phyloP scores from a whole-genome alignment of 331 rosid species.

The Saraca asoca region DNA sequence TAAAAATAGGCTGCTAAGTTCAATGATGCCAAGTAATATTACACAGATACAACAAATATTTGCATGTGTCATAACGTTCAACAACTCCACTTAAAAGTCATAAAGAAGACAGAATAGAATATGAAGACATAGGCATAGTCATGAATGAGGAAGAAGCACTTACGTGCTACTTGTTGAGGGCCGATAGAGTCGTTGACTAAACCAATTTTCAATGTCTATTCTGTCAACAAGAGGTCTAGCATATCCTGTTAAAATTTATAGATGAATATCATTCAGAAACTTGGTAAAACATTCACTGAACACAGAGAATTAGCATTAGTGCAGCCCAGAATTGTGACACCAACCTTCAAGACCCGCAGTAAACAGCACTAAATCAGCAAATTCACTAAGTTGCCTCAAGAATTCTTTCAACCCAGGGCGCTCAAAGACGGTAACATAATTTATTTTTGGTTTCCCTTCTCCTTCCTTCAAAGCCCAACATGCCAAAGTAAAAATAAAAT shows the following conservation, averaged over 20 bases:
- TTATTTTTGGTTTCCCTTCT: conserved; percentile 83
- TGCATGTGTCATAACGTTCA: too few relatives aligned
- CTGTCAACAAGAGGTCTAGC: conserved; percentile 94
- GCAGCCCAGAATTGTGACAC: conserved; percentile 8
- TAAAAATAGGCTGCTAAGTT: conserved; percentile 14
- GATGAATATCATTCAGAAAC: conserved; percentile 21
- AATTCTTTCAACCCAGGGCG: conserved; percentile 93
- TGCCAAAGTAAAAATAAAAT: conserved; percentile 24
- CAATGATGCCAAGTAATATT: not conserved
- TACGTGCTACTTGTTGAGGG: conserved; percentile 87
- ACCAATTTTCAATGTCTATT: conserved; percentile 69
- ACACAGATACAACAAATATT: too few relatives aligned
- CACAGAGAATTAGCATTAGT: not conserved
- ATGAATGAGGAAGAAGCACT: conserved; percentile 35
- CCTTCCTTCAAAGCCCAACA: conserved; percentile 54
- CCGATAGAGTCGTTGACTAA: conserved; percentile 76
- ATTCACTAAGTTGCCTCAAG: conserved; percentile 63
- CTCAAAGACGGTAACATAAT: conserved; percentile 83
- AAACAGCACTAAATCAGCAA: conserved; percentile 80
- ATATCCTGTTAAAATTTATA: conserved; percentile 58
- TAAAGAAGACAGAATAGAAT: too few relatives aligned
- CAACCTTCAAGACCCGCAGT: conserved; percentile 85
- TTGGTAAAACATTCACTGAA: not conserved
- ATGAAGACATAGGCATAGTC: not conserved
- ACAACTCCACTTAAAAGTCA: too few relatives aligned